Evolutionary conservation across 305 asterid genomes (phyloP), one percentile per base, ranked within the genome.

Genomic region (Plantago rigida): DNA sequence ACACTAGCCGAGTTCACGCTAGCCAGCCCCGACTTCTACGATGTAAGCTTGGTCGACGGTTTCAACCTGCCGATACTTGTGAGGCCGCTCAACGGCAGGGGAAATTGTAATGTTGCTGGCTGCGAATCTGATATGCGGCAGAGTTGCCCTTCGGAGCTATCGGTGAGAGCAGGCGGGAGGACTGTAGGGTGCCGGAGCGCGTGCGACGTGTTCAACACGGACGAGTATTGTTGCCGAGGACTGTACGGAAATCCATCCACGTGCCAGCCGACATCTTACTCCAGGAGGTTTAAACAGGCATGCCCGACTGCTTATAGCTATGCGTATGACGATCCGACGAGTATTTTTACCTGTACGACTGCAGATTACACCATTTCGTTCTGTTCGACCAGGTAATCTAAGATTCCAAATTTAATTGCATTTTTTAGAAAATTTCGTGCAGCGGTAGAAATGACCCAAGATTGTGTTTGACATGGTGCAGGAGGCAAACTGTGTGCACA

Each of bases 41-140:
- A 91, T 54, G 96, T 91, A 14, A 91, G 97, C 67, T 84, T 87
- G 0, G 97, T 91, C 0, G 97, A 91, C 46, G 97, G 97, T 15
- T 91, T 84, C 77, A 91, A 91, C 71, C 42, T 87, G 72, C 97
- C 97, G 0, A 0, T 91, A 0, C 70, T 65, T 0, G 95, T 91
- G 68, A 85, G 71, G 14, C 95, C 97, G 0, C 47, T 91, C 22
- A 82, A 85, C 36, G 87, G 89, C 29, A 60, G 17, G 22, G 95
- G 95, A 9, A 91, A 87, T 61, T 91, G 97, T 66, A 82, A 87
- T 60, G 48, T 63, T n/a, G 94, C 96, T 0, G 97, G 96, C 1
- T 91, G 97, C 71, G 80, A 75, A 45, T 63, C 73, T 0, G 97
- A 91, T 47, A 53, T 91, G 52, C 79, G 97, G 56, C 34, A 31